Evolutionary conservation across 345 rosid genomes (phyloP).

Genomic region (Linum lewisii): DNA sequence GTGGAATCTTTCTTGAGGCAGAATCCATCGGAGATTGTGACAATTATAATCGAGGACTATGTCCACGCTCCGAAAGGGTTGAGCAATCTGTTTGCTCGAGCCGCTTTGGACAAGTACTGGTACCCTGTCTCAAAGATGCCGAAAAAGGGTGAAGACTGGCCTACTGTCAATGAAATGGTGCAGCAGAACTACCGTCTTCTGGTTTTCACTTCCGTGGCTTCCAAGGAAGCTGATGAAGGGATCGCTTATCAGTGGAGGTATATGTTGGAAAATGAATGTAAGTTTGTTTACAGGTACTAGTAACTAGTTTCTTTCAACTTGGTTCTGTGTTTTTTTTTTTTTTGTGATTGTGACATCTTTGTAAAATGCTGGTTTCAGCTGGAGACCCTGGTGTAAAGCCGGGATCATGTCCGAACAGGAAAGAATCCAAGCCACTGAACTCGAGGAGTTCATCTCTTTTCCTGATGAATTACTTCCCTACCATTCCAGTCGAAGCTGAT

Average conservation of each 20-base stretch:
- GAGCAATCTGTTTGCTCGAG: slow-evolving; percentile 53
- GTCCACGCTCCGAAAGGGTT: slow-evolving; percentile 85
- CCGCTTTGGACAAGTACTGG: slow-evolving; percentile 78
- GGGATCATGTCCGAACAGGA: slow-evolving; percentile 85
- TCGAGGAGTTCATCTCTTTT: slow-evolving; percentile 71
- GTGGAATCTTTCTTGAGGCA: slow-evolving; percentile 77
- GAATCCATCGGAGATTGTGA: slow-evolving; percentile 74
- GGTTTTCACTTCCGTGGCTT: slow-evolving; percentile 84
- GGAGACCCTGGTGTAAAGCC: slow-evolving; percentile 89
- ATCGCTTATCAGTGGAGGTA: slow-evolving; percentile 96
- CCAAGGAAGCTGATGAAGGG: slow-evolving; percentile 95
- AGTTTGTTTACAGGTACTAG: slow-evolving; percentile 17
- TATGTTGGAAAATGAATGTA: slow-evolving; percentile 79
- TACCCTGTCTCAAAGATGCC: slow-evolving; percentile 94
- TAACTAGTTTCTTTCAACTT: not conserved
- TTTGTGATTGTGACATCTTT: not conserved
- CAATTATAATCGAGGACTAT: slow-evolving; percentile 88
- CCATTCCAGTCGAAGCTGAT: slow-evolving; percentile 64
- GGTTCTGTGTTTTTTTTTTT: not conserved
- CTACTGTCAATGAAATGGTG: slow-evolving; percentile 82
- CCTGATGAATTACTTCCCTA: slow-evolving; percentile 84
- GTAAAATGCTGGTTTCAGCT: slow-evolving; percentile 41
- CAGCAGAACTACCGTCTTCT: slow-evolving; percentile 70
- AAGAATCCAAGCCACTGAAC: slow-evolving; percentile 61
- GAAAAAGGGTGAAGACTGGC: slow-evolving; percentile 89